Percentiles rank a stretch among this genome's conserved stretches.
Evolutionary conservation across 805 yeast species (phyloP).

Genomic region (Pichia insulana): DNA sequence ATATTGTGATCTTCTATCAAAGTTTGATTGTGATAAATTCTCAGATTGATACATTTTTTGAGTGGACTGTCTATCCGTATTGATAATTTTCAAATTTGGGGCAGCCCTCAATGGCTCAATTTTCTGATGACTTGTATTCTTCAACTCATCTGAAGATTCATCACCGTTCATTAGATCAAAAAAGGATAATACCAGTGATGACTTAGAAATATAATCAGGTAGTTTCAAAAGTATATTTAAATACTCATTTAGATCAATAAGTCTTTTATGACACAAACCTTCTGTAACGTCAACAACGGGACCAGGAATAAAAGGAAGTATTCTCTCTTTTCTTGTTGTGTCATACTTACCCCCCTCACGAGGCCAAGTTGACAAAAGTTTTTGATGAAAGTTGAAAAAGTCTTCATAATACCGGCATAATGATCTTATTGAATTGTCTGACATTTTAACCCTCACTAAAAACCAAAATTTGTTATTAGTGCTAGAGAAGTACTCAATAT

Average conservation of each 20-base stretch:
- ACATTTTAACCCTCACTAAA: slow-evolving; percentile 55
- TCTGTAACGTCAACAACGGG: slow-evolving; percentile 90
- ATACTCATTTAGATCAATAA: slow-evolving; percentile 47
- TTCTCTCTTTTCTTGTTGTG: slow-evolving; percentile 69
- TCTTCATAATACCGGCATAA: slow-evolving; percentile 90
- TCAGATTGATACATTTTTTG: slow-evolving; percentile 21
- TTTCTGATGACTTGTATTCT: slow-evolving; percentile 11
- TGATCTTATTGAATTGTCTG: slow-evolving; percentile 60
- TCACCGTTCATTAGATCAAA: slow-evolving; percentile 65
- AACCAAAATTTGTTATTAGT: slow-evolving; percentile 90
- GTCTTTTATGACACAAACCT: slow-evolving; percentile 42
- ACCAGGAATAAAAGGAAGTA: slow-evolving; percentile 91
- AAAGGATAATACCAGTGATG: slow-evolving; percentile 57
- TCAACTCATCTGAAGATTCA: slow-evolving; percentile 31
- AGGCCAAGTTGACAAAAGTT: slow-evolving; percentile 74
- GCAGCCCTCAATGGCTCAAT: slow-evolving; percentile 25
- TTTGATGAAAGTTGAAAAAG: slow-evolving; percentile 88
- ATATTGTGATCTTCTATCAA: slow-evolving; percentile 46
- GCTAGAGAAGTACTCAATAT: slow-evolving; percentile 70
- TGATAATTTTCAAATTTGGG: slow-evolving; percentile 24
- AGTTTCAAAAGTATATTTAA: slow-evolving; percentile 50
- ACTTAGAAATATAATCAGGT: slow-evolving; percentile 69
- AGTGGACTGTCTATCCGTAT: slow-evolving; percentile 12
- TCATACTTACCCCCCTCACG: slow-evolving; percentile 80
- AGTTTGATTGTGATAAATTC: slow-evolving; percentile 39